A percentile compares a stretch with the other conserved stretches of the same genome.
Conservation (phyloP, 352 stramenopile species). For the Globisporangium nodosum region DNA sequence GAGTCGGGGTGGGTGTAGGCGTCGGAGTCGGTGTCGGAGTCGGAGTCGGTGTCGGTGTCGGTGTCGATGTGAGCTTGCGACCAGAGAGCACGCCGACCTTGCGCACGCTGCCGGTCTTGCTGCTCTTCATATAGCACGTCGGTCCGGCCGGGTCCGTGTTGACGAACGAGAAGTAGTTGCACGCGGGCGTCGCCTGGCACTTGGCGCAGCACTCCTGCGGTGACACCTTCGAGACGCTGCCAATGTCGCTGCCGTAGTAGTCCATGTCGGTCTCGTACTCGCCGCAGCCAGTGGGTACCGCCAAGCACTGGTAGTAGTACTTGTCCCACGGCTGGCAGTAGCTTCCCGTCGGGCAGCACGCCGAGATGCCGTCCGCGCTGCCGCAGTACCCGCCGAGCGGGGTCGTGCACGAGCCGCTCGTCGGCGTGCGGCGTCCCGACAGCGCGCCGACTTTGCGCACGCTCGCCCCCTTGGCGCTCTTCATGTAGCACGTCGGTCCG, state of each 20-base stretch:
- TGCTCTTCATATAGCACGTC: conserved; percentile 39
- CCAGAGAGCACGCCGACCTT: conserved; percentile 29
- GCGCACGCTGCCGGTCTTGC: conserved; percentile 10
- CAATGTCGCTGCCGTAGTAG: conserved; percentile 39
- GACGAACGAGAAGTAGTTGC: conserved; percentile 27
- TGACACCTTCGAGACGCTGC: conserved; percentile 22
- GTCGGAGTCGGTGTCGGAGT: no score
- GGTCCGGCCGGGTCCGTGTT: conserved; percentile 12
- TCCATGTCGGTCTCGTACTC: conserved; percentile 38
- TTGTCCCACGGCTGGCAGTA: conserved; percentile 48
- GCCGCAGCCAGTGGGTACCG: conserved; percentile 21
- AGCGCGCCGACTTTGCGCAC: conserved; percentile 21
- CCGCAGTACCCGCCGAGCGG: conserved; percentile 2
- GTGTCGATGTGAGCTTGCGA: background rate
- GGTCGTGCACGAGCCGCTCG: background rate
- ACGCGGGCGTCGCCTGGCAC: conserved; percentile 19
- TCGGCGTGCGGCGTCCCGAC: conserved; percentile 13
- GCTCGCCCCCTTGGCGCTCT: conserved; percentile 20
- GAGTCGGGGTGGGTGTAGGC: no score
- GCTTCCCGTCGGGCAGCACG: conserved; percentile 24
- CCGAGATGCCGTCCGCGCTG: conserved; percentile 12
- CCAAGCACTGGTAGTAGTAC: conserved; percentile 51
- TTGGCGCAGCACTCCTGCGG: conserved; percentile 29
- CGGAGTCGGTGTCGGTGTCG: no score
- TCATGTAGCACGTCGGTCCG: conserved; percentile 42